Percentiles rank a stretch among this genome's conserved stretches.
Evolutionary conservation across 257 asterid genomes (phyloP).

Genomic region (Solanum sparsipilum): DNA sequence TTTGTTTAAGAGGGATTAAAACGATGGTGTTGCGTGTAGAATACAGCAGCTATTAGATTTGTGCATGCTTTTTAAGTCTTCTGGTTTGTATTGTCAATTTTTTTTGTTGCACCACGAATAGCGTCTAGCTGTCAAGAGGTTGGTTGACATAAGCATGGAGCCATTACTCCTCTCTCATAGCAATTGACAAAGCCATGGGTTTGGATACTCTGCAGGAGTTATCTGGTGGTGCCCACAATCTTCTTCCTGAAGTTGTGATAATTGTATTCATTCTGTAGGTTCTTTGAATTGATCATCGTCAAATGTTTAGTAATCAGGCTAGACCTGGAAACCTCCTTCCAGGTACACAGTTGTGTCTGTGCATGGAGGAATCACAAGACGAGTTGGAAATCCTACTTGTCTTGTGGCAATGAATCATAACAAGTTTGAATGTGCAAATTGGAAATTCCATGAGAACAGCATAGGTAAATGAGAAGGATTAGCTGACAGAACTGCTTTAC

Average conservation of each 20-base stretch:
- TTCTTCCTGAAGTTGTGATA: conserved; percentile 68
- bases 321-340: conserved; percentile 5
- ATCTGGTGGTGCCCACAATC: conserved; percentile 68
- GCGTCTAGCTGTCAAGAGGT: conserved; percentile 69
- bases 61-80: too few species aligned
- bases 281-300: neutral
- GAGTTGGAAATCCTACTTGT: conserved; percentile 27
- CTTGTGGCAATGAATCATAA: neutral
- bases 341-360: conserved; percentile 72
- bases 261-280: neutral
- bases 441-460: neutral
- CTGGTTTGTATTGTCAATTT: neutral
- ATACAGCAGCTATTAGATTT: conserved; percentile 38
- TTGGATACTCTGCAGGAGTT: conserved; percentile 65
- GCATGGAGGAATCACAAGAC: conserved; percentile 63
- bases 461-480: neutral
- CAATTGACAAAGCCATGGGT: conserved; percentile 81
- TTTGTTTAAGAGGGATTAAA: conserved; percentile 83
- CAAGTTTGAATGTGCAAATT: too few species aligned
- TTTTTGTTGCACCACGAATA: conserved; percentile 15
- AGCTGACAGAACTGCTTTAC: neutral
- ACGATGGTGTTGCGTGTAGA: conserved; percentile 88
- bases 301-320: conserved; percentile 1
- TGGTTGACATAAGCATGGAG: conserved; percentile 87
- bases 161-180: conserved; percentile 78